Evolutionary conservation across 768 basidiomycete genomes (phyloP), one percentile per base, ranked within the genome.

Genomic region (Suillus subalutaceus): DNA sequence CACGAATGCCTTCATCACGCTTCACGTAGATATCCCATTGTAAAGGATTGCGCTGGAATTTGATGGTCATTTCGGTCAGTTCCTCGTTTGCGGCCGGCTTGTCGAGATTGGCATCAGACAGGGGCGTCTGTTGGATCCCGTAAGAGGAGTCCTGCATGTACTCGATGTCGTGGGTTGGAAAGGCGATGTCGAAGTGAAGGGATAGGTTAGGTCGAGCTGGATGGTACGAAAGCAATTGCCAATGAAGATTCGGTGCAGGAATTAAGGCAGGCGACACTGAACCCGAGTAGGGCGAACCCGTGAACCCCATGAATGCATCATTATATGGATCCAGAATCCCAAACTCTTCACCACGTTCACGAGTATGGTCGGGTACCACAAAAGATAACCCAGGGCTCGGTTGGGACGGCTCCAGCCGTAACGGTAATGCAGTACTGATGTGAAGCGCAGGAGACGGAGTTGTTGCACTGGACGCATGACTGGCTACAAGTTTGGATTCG

Each of bases 161-260:
- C 26, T 71, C 85, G 75, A 73, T 83, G n/a, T 58, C 13, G 4
- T n/a, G 8, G 15, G 2, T 58, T 68, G 75, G 75, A 67, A 85
- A 85, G 3, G 80, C 83, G 64, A 82, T 73, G 63, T 88, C 87
- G 72, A 86, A 88, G 65, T 79, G 80, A 15, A 87, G 65, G 10
- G 75, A 69, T 9, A 78, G 83, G 52, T 71, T 77, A 40, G 75
- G 72, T 59, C 71, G 68, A 35, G 77, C 74, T 35, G 37, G 46
- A 63, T 75, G 73, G 63, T 73, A 82, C 13, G 83, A 82, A 48
- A 84, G 77, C 16, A 86, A 72, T 53, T 82, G 83, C 86, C 86
- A 88, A 63, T 80, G 80, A 59, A 85, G 67, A 63, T 81, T 32
- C 30, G 30, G 30, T 32, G 30, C 30, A 4, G n/a, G n/a, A n/a